phyloP scores from a whole-genome alignment of 2,329 filamentous ascomycete species.

The Pseudogymnoascus sp. region DNA sequence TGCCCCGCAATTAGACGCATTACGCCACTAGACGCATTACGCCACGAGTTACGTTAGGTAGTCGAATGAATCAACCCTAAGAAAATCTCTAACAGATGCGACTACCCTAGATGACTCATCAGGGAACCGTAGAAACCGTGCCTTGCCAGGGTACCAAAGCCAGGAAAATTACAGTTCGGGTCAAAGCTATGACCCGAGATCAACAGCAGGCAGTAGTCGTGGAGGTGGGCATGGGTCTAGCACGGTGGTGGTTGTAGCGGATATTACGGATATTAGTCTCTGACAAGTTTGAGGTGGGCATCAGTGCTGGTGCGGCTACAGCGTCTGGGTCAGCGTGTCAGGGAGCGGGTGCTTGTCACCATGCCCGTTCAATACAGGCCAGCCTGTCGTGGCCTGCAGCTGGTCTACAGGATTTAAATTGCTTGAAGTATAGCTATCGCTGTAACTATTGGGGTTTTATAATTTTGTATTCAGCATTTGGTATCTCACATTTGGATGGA shows the following conservation, averaged over 20 bases:
- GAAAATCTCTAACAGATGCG: too few species aligned
- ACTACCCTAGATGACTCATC: not conserved
- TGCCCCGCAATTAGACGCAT: too few species aligned
- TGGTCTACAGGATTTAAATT: not conserved
- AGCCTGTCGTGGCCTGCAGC: not conserved
- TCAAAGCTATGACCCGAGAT: not conserved
- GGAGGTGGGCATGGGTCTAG: not conserved
- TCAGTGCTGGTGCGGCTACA: too few species aligned
- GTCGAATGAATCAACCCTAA: too few species aligned
- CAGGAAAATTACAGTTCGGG: not conserved
- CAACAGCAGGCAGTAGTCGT: not conserved
- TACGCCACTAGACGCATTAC: too few species aligned
- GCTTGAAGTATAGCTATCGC: not conserved
- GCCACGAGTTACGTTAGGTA: slow-evolving; percentile 5
- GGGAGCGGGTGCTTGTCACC: too few species aligned
- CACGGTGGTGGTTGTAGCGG: not conserved
- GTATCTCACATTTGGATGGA: not conserved
- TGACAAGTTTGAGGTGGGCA: not conserved
- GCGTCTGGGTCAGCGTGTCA: too few species aligned
- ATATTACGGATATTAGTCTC: not conserved
- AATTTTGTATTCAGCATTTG: not conserved
- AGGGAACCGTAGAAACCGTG: not conserved
- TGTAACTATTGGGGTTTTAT: not conserved
- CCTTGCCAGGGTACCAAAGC: not conserved
- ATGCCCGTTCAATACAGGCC: too few species aligned